These are phyloP conservation scores for Fusarium metavorans DNA, from an alignment of 2,329 filamentous ascomycete genomes.

Conservation along the genomic window DNA sequence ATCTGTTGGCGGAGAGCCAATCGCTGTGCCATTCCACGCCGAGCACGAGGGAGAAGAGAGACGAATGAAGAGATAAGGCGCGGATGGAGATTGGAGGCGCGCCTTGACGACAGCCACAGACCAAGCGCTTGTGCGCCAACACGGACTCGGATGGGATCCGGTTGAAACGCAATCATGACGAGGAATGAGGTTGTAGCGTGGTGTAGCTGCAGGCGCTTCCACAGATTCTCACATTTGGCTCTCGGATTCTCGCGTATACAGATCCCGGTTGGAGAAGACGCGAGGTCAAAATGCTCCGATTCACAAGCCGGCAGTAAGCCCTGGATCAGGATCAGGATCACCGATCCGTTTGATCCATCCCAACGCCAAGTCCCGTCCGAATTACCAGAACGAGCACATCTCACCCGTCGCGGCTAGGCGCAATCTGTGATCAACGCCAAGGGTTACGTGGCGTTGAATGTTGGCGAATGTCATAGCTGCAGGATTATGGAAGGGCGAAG, in stretches of 20 bases:
- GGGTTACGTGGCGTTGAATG: constrained; percentile 21
- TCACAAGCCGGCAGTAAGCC: constrained; percentile 20
- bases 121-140: constrained; percentile 17
- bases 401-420: constrained; percentile 9
- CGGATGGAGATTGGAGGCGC: constrained; percentile 16
- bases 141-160: constrained; percentile 27
- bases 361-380: not conserved
- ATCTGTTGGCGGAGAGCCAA: constrained; percentile 1
- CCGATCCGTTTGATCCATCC: constrained; percentile 4
- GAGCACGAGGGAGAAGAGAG: constrained; percentile 2
- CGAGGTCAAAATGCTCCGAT: constrained; percentile 14
- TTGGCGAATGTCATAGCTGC: constrained; percentile 17
- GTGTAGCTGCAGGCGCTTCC: not conserved
- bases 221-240: not conserved
- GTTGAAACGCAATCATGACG: constrained; percentile 35
- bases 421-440: constrained; percentile 27
- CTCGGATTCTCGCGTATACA: not conserved
- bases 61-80: constrained; percentile 31
- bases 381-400: constrained; percentile 18
- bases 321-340: constrained; percentile 20
- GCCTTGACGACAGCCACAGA: constrained; percentile 17
- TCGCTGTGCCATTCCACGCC: constrained; percentile 1
- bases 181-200: constrained; percentile 4
- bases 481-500: not conserved
- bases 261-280: constrained; percentile 2